Evolutionary conservation across 805 yeast species (phyloP).

Genomic region (Cyberlindnera lachancei): DNA sequence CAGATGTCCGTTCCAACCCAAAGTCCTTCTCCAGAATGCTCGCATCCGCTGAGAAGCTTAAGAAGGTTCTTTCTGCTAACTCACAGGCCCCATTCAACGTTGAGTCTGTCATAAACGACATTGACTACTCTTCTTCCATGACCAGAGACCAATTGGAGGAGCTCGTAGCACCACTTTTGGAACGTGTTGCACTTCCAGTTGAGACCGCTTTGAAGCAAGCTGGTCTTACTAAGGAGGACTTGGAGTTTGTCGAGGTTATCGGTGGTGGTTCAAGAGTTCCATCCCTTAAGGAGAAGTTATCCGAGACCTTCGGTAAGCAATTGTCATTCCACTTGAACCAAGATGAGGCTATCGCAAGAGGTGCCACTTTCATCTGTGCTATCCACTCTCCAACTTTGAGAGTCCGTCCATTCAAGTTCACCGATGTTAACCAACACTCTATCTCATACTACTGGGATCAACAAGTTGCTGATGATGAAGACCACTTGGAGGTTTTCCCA

Average conservation of each 20-base stretch:
- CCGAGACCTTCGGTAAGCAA: conserved; percentile 75
- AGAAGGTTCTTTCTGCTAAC: conserved; percentile 96
- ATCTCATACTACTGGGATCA: conserved; percentile 95
- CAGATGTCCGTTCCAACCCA: conserved; percentile 83
- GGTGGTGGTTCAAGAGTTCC: conserved; percentile 99
- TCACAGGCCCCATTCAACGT: conserved; percentile 87
- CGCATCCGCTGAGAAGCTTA: conserved; percentile 85
- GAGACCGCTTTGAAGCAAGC: conserved; percentile 79
- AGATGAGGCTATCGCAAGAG: conserved; percentile 98
- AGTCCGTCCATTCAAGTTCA: conserved; percentile 97
- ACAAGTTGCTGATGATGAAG: conserved; percentile 82
- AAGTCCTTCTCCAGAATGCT: conserved; percentile 93
- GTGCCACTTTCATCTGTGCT: conserved; percentile 98
- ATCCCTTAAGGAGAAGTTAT: conserved; percentile 70
- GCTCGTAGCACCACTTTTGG: conserved; percentile 73
- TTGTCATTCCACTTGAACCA: conserved; percentile 94
- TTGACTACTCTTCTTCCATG: conserved; percentile 86
- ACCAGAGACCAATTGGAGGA: conserved; percentile 91
- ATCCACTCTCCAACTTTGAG: conserved; percentile 98
- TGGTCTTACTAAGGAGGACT: conserved; percentile 58
- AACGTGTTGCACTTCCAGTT: conserved; percentile 69
- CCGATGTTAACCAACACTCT: conserved; percentile 86
- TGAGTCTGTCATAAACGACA: conserved; percentile 95
- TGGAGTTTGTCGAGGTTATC: conserved; percentile 88
- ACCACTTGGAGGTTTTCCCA: conserved; percentile 95